Base-by-base conservation (phyloP, 2,329 filamentous ascomycete species). In the Cryphonectria nitschkei region DNA sequence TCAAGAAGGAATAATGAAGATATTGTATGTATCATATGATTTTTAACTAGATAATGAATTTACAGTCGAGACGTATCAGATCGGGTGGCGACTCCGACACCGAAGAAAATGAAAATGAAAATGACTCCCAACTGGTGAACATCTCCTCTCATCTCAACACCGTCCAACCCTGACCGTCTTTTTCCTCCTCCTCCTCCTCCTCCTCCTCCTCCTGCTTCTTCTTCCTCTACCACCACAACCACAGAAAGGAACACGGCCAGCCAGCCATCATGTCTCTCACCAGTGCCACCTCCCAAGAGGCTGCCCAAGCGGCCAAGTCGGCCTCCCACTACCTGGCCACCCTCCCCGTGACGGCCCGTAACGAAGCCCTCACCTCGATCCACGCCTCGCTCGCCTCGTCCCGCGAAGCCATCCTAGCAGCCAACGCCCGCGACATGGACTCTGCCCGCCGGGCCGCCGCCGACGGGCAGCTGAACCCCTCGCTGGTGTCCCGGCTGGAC, bases 401-500 rank as follows among this genome's bases (percentile, higher is more conserved):
- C 65, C 92, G 90, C 80, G 87, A 93, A 71, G 85, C 88, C 19
- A 97, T 99, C 74, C 87, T 99, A 65, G 89, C 90, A 58, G 96
- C 96, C 73, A 99, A 99, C 83, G 90, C 90, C 39, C 87, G 87
- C 73, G 96, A 99, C 80, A 87, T 99, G 68, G 89, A 90, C 68
- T 84, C 87, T 62, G 96, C 96, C 3, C 88, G 87, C 56, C 85
- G 88, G 76, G 93, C 93, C 65, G 93, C 93, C 29, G 88, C 90
- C 22, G 88, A 90, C 76, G 95, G 95, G 56, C 85, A 89, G 64
- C 83, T 98, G 65, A 95, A 90, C 79, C 87, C 92, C 77, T 96
- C 93, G 77, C 87, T 98, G 34, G 88, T 98, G 43, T 96, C 97
- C 77, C 88, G 96, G 69, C 86, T 99, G 73, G 95, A 99, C 81